Base-by-base conservation (phyloP, 352 stramenopile species). In the Phytophthora sansomeana region DNA sequence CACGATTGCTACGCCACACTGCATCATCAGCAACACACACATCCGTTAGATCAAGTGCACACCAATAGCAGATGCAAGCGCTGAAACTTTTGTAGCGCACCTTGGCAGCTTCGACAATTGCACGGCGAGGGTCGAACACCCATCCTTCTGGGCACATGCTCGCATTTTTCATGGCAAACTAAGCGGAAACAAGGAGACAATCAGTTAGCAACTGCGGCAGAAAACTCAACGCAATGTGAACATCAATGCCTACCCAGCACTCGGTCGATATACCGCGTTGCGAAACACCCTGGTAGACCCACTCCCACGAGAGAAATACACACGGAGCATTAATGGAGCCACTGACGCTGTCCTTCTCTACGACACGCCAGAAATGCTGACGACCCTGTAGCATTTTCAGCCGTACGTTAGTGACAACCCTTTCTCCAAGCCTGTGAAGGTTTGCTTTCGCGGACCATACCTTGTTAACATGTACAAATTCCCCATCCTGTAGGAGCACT, bases 381-480 rank as follows among this genome's bases (percentile, higher is more conserved):
- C 85, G 83, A 16, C 87, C 87, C 82, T 88, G 38, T 36, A 59
- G 2, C 14, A 8, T 64, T 59, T 26, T 17, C 48, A 53, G n/a
- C 16, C 2, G 16, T 24, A 24, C 21, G 21, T 24, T 24, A 24
- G 21, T 24, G 21, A 24, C 3, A 3, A 24, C 3, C 1, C 21
- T 24, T 24, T 24, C 21, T 24, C 21, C 21, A 24, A 24, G 3
- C 21, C 21, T 24, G 21, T 6, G 4, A 2, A 13, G 13, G 29
- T 41, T 33, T 16, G 38, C 11, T 19, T 28, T 28, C 6, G 16
- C 26, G n/a, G 9, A 47, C 43, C 54, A 39, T 41, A 88, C 78
- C 73, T 93, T 93, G 72, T 95, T 93, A 38, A 95, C 84, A 67
- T 95, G 85, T 17, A 93, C 79, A 63, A 92, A 93, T 46, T 95